Evolutionary conservation across 208 protist genomes (phyloP).

Genomic region (Leishmania amazonensis): DNA sequence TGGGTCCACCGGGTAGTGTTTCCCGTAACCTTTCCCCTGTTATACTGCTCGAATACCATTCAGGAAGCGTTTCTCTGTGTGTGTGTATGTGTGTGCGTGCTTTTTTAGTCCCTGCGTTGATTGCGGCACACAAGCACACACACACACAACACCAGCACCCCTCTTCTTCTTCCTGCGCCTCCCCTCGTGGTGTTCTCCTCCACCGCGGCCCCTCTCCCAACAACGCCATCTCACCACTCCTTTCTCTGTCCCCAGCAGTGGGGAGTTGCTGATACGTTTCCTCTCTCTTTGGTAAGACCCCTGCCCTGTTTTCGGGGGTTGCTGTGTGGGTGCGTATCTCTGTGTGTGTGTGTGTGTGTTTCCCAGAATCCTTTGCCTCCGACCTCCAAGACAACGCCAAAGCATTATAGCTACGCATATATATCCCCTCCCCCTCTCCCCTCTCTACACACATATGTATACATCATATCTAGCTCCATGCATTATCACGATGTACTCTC

Average conservation of each 20-base stretch:
- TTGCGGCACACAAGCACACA: background rate
- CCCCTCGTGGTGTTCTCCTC: background rate
- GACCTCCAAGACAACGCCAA: no score
- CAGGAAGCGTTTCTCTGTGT: background rate
- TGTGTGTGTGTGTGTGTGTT: no score
- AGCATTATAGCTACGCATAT: no score
- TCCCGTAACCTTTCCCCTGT: background rate
- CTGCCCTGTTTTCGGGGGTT: no score
- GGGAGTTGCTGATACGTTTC: no score
- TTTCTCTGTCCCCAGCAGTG: background rate
- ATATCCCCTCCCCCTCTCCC: no score
- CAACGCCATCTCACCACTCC: background rate
- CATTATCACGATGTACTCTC: background rate
- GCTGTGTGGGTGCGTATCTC: no score
- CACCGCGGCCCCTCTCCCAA: background rate
- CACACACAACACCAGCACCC: background rate
- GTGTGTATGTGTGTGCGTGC: no score
- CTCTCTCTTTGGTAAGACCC: no score
- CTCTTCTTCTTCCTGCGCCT: background rate
- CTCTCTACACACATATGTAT: background rate
- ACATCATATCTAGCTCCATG: background rate
- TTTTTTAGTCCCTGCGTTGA: background rate
- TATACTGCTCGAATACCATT: background rate
- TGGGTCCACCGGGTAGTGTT: background rate
- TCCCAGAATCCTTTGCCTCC: no score